Conservation (phyloP, 176 grass and related monocot genomes). For the Poa annua region DNA sequence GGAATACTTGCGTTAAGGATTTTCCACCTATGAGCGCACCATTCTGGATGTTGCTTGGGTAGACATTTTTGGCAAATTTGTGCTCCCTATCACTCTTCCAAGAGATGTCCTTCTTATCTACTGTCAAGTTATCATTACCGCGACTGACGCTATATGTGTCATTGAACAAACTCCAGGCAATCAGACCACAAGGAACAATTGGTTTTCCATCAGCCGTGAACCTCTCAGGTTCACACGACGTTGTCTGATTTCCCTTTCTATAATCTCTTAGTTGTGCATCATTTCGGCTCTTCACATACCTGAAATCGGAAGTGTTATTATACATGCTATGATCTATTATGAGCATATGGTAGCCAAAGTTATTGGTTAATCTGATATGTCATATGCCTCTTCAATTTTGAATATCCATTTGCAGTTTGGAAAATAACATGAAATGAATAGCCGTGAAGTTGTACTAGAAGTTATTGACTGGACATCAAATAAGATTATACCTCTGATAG, state of each 20-base stretch:
- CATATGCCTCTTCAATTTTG: no score
- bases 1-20: constrained; percentile 48
- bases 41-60: constrained; percentile 92
- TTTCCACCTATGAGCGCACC: constrained; percentile 72
- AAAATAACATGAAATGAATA: no score
- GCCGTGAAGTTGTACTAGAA: no score
- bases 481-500: constrained; percentile 84
- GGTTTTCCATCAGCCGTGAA: constrained; percentile 54
- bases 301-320: constrained; percentile 38
- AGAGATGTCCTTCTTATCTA: constrained; percentile 89
- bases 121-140: constrained; percentile 58
- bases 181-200: constrained; percentile 93
- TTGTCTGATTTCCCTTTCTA: constrained; percentile 53
- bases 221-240: constrained; percentile 77
- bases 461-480: constrained; percentile 40
- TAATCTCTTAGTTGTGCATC: constrained; percentile 70
- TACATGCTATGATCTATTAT: constrained; percentile 12
- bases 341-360: background rate
- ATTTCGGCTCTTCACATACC: constrained; percentile 97
- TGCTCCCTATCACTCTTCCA: constrained; percentile 99
- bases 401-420: no score
- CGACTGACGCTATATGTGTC: constrained; percentile 82
- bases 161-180: constrained; percentile 99
- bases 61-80: constrained; percentile 93
- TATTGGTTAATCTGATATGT: background rate